Percentiles rank a stretch among this genome's conserved stretches.
Evolutionary conservation across 2,329 filamentous ascomycete genomes (phyloP).

Genomic region (Ascochyta koolunga): DNA sequence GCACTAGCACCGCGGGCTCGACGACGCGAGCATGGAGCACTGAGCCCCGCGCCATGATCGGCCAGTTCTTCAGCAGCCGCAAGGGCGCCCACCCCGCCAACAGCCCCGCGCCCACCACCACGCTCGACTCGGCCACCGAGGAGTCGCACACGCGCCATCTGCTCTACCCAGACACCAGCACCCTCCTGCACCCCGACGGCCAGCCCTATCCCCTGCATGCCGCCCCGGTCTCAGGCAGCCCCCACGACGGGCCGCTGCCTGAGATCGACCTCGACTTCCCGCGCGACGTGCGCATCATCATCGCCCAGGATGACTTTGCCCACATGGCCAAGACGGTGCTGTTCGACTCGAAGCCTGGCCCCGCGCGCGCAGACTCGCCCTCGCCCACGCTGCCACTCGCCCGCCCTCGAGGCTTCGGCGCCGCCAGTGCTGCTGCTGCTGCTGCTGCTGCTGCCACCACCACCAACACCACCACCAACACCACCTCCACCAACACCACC

Average conservation of each 20-base stretch:
- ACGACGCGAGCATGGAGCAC: constrained; percentile 11
- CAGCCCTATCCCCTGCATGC: constrained; percentile 45
- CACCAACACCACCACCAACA: constrained; percentile 14
- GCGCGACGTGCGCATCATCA: constrained; percentile 51
- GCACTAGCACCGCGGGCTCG: constrained; percentile 7
- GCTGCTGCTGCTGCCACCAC: constrained; percentile 11
- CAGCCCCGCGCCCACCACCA: constrained; percentile 28
- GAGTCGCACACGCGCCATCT: constrained; percentile 50
- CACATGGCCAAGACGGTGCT: constrained; percentile 46
- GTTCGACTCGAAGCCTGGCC: constrained; percentile 51
- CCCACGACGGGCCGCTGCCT: constrained; percentile 45
- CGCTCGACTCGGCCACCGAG: constrained; percentile 47
- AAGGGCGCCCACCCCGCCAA: constrained; percentile 27
- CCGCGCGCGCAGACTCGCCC: constrained; percentile 37
- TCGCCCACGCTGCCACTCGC: constrained; percentile 26
- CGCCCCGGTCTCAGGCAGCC: constrained; percentile 37
- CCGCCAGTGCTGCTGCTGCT: no score
- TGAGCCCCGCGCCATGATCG: constrained; percentile 41
- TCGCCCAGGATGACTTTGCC: constrained; percentile 51
- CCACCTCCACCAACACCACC: constrained; percentile 27
- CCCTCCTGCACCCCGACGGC: constrained; percentile 44
- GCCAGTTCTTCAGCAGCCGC: constrained; percentile 49
- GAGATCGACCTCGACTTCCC: constrained; percentile 51
- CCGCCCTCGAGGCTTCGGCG: constrained; percentile 33
- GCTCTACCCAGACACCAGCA: constrained; percentile 49